A percentile compares a stretch with the other conserved stretches of the same genome.
These are phyloP conservation scores for Lachnellula hyalina DNA, from an alignment of 2,329 filamentous ascomycete genomes.

Conservation along the genomic window DNA sequence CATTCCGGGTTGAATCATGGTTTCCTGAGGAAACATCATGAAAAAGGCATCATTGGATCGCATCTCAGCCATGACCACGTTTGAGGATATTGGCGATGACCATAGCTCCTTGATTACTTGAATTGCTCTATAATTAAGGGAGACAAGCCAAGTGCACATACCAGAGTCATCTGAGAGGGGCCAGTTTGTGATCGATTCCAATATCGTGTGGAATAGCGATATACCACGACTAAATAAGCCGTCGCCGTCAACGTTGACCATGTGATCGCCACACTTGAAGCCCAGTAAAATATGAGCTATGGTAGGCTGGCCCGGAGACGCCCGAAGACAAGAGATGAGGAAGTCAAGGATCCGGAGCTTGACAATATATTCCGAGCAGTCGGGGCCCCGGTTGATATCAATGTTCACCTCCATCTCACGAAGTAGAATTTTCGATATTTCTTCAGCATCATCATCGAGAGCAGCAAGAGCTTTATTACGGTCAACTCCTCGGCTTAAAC, in stretches of 20 bases:
- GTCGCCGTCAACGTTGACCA: constrained; percentile 61
- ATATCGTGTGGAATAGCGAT: constrained; percentile 79
- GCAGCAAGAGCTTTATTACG: constrained; percentile 83
- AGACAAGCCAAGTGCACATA: constrained; percentile 62
- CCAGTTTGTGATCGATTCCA: constrained; percentile 65
- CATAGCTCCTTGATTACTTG: constrained; percentile 76
- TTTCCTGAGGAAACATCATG: constrained; percentile 65
- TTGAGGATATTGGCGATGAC: constrained; percentile 72
- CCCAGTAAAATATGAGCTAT: constrained; percentile 89
- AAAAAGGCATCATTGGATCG: constrained; percentile 76
- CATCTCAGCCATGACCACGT: constrained; percentile 72
- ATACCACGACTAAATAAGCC: constrained; percentile 65
- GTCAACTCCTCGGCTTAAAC: constrained; percentile 35
- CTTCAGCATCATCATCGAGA: constrained; percentile 76
- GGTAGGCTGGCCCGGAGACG: constrained; percentile 71
- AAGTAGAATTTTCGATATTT: constrained; percentile 70
- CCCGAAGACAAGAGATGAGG: constrained; percentile 71
- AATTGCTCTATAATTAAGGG: constrained; percentile 63
- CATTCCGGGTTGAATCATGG: constrained; percentile 62
- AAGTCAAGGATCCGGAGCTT: constrained; percentile 85
- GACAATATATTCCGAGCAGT: constrained; percentile 69
- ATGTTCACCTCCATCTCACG: constrained; percentile 62
- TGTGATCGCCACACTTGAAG: constrained; percentile 70
- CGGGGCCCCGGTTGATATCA: constrained; percentile 65
- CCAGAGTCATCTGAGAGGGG: constrained; percentile 51